phyloP scores from a whole-genome alignment of 2,329 filamentous ascomycete genomes.

The Pseudocercospora pini-densiflorae region DNA sequence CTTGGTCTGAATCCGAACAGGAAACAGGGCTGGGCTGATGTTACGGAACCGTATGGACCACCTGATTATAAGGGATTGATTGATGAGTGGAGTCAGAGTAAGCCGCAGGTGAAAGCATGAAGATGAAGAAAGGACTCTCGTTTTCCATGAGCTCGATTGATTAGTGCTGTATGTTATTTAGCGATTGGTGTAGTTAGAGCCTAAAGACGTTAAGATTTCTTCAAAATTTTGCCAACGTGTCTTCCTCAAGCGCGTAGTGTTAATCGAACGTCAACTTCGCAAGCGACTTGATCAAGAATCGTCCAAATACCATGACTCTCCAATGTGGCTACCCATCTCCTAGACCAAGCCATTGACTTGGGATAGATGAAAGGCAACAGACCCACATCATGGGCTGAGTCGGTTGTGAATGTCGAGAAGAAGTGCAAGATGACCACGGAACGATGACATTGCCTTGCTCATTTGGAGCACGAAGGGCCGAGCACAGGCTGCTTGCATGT shows the following conservation, averaged over 20 bases:
- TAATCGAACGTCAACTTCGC: too few species aligned
- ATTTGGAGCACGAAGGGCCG: too few species aligned
- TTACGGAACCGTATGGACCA: conserved; percentile 62
- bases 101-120: conserved; percentile 17
- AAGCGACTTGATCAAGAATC: too few species aligned
- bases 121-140: neutral
- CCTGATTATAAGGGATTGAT: conserved; percentile 62
- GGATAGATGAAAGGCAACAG: too few species aligned
- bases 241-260: neutral
- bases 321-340: too few species aligned
- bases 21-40: conserved; percentile 59
- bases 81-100: conserved; percentile 53
- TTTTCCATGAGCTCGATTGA: neutral
- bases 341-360: too few species aligned
- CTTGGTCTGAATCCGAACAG: conserved; percentile 63
- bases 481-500: too few species aligned
- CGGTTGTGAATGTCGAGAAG: too few species aligned
- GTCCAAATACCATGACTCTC: too few species aligned
- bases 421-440: too few species aligned
- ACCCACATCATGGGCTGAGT: too few species aligned
- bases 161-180: neutral
- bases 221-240: neutral
- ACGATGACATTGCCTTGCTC: too few species aligned
- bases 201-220: neutral
- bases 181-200: neutral